Evolutionary conservation across 345 rosid species (phyloP).

Genomic region (Hypericum androsaemum): DNA sequence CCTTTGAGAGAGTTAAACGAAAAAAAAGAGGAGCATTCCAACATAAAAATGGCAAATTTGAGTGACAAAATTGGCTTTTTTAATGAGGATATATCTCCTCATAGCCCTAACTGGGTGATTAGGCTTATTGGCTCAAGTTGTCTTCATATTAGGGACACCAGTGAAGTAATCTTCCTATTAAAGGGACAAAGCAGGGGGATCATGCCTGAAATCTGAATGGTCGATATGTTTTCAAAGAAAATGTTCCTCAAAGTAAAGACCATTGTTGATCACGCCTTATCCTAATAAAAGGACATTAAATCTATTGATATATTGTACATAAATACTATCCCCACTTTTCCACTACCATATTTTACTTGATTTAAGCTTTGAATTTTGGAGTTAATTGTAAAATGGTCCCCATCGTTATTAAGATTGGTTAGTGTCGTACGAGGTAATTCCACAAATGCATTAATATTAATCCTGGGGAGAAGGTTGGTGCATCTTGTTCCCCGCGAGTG

Average conservation of each 20-base stretch:
- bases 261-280: not conserved
- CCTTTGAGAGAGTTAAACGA: too few species aligned
- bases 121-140: constrained; percentile 8
- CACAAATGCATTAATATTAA: not conserved
- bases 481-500: constrained; percentile 15
- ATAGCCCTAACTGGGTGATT: too few species aligned
- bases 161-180: constrained; percentile 6
- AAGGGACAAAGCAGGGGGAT: not conserved
- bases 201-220: constrained; percentile 6
- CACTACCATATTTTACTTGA: too few species aligned
- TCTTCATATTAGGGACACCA: constrained; percentile 5
- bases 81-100: too few species aligned
- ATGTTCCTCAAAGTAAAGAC: not conserved
- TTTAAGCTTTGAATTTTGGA: not conserved
- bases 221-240: constrained; percentile 11
- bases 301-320: too few species aligned
- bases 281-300: too few species aligned
- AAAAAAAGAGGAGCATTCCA: too few species aligned
- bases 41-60: too few species aligned
- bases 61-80: too few species aligned
- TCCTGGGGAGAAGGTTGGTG: constrained; percentile 13
- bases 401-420: not conserved
- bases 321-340: too few species aligned
- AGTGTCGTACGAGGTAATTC: not conserved
- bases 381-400: constrained; percentile 22